Evolutionary conservation across 768 basidiomycete genomes (phyloP).

Genomic region (Pleurotus eryngii): DNA sequence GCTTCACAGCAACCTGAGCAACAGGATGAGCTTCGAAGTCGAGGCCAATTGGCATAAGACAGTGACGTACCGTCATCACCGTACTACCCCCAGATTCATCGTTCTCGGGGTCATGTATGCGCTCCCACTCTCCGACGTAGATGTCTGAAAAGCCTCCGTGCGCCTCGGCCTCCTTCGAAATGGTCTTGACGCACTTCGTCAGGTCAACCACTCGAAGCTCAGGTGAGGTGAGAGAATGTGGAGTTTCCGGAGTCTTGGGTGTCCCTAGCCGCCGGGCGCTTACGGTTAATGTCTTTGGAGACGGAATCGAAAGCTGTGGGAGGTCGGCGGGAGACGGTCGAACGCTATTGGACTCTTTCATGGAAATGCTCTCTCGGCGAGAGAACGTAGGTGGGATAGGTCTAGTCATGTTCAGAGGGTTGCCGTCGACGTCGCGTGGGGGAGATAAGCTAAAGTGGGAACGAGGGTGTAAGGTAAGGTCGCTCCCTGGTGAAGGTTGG

Average conservation of each 20-base stretch:
- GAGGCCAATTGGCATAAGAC: not conserved
- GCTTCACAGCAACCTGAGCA: slow-evolving; percentile 22
- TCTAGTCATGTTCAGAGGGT: not conserved
- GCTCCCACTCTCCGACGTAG: slow-evolving; percentile 16
- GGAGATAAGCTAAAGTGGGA: too few species aligned
- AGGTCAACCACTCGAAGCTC: slow-evolving; percentile 14
- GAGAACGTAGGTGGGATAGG: not conserved
- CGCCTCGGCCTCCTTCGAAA: slow-evolving; percentile 11
- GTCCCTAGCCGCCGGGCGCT: not conserved
- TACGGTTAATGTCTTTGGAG: too few species aligned
- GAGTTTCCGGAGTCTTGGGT: slow-evolving; percentile 2
- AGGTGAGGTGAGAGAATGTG: not conserved
- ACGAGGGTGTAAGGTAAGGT: not conserved
- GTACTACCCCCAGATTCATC: not conserved
- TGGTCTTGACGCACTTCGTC: slow-evolving; percentile 12
- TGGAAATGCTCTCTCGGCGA: not conserved
- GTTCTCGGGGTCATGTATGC: not conserved
- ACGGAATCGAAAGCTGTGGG: slow-evolving; percentile 6
- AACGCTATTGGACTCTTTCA: not conserved
- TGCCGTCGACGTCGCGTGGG: not conserved
- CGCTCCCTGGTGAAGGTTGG: not conserved
- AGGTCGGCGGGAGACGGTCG: not conserved
- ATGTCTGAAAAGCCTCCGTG: slow-evolving; percentile 27
- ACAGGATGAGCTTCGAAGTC: not conserved
- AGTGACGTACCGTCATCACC: not conserved